Evolutionary conservation across 352 stramenopile genomes (phyloP), one percentile per base, ranked within the genome.

Genomic region (Globisporangium uncinulatum): DNA sequence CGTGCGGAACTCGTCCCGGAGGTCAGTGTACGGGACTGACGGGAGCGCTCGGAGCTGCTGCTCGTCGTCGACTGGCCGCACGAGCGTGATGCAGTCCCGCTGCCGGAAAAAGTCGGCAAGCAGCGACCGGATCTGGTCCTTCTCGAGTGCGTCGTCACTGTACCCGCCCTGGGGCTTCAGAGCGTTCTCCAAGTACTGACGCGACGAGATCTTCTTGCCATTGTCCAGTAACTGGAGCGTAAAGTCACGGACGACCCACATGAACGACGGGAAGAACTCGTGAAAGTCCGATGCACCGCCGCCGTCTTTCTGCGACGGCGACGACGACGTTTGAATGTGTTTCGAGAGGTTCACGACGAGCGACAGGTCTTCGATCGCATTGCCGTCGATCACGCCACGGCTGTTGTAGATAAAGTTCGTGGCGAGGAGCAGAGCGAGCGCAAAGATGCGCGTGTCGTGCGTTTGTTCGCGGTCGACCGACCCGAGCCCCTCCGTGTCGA

Each of bases 401-500:
- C 77, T 93, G 70, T 97, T 97, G 82, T 96, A 97, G 52, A 97
- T 81, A 53, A 97, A 96, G 47, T 79, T 85, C 29, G 86, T 92
- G 20, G 78, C 75, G 45, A 97, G 68, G 19, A 97, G 67, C 65
- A 96, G 60, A 32, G 86, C 86, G 7, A 97, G 67, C 32, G 88
- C 83, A 63, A 97, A 97, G 65, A 97, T 92, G 55, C 86, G 83
- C 57, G 84, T 92, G 70, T 97, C 89, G 54, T 97, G 81, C 15
- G 84, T 96, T 68, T 96, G 80, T 54, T 83, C 73, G 55, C 86
- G 83, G 47, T 96, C 80, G 10, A 84, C 69, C 0, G 80, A 93
- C 17, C 87, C 89, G 0, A 97, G 70, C 4, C 89, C 89, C 62
- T 97, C 89, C 6, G 88, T 97, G 61, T 97, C 89, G 39, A 97